Evolutionary conservation across 2,329 filamentous ascomycete species (phyloP).

Genomic region (Epicoccum sorghinum): DNA sequence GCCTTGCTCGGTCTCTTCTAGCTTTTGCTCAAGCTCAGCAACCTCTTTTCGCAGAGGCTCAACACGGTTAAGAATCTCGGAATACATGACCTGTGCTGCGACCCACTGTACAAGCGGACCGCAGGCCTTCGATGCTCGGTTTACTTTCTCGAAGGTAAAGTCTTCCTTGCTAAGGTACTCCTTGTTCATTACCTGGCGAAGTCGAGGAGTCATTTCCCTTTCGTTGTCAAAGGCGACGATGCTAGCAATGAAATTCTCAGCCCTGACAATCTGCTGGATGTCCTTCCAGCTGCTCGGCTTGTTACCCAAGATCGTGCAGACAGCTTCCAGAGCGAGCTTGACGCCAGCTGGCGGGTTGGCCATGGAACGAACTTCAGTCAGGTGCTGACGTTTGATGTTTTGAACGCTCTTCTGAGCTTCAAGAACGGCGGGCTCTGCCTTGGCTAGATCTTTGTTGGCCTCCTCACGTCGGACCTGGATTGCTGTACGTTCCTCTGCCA

Average conservation of each 20-base stretch:
- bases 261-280: constrained; percentile 84
- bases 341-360: constrained; percentile 89
- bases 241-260: constrained; percentile 95
- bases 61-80: constrained; percentile 93
- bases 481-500: constrained; percentile 88
- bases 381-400: constrained; percentile 96
- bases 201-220: constrained; percentile 83
- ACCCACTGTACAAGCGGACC: constrained; percentile 98
- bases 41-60: constrained; percentile 93
- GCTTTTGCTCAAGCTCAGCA: constrained; percentile 81
- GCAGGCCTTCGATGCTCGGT: constrained; percentile 94
- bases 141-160: constrained; percentile 95
- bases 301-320: constrained; percentile 92
- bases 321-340: constrained; percentile 90
- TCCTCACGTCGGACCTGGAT: constrained; percentile 83
- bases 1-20: constrained; percentile 89
- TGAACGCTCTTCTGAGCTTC: constrained; percentile 96
- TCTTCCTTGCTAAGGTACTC: constrained; percentile 92
- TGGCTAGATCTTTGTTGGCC: constrained; percentile 84
- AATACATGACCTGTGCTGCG: constrained; percentile 93
- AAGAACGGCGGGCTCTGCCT: constrained; percentile 88
- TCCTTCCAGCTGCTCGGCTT: constrained; percentile 90
- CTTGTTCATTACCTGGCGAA: constrained; percentile 87
- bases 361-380: constrained; percentile 98
- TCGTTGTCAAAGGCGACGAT: constrained; percentile 98